These are phyloP conservation scores for Neofusicoccum sp. DNA, from an alignment of 2,329 filamentous ascomycete genomes.

Conservation along the genomic window DNA sequence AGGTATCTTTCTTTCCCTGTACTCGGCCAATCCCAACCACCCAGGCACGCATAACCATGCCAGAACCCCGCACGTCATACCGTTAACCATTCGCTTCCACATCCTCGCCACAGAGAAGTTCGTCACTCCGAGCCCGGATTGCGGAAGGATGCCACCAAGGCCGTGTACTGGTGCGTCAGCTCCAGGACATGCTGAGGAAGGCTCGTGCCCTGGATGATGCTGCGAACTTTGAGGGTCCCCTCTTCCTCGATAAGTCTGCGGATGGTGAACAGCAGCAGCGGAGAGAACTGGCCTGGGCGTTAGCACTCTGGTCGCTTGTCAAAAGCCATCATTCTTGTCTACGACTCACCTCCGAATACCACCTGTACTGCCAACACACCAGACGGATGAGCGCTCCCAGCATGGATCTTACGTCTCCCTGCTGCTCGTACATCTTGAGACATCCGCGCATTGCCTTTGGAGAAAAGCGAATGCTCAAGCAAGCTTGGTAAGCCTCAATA, in stretches of 20 bases:
- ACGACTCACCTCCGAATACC: conserved; percentile 82
- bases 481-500: conserved; percentile 87
- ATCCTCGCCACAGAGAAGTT: not conserved
- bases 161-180: conserved; percentile 93
- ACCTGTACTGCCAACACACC: conserved; percentile 97
- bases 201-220: conserved; percentile 94
- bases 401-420: conserved; percentile 75
- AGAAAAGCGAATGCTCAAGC: conserved; percentile 83
- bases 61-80: not conserved
- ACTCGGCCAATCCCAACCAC: conserved; percentile 1
- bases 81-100: not conserved
- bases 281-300: conserved; percentile 67
- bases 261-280: conserved; percentile 81
- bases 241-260: conserved; percentile 95
- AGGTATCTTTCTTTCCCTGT: conserved; percentile 17
- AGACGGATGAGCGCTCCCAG: conserved; percentile 84
- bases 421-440: conserved; percentile 72
- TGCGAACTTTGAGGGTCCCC: conserved; percentile 93
- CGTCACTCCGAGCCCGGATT: conserved; percentile 78
- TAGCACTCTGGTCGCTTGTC: conserved; percentile 18
- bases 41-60: conserved; percentile 4
- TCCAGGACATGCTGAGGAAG: conserved; percentile 90
- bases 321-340: not conserved
- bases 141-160: conserved; percentile 88
- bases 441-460: conserved; percentile 89